Percentiles rank a stretch among this genome's conserved stretches.
Evolutionary conservation across 2,329 filamentous ascomycete species (phyloP).

Genomic region (Phaeosphaeria sp.): DNA sequence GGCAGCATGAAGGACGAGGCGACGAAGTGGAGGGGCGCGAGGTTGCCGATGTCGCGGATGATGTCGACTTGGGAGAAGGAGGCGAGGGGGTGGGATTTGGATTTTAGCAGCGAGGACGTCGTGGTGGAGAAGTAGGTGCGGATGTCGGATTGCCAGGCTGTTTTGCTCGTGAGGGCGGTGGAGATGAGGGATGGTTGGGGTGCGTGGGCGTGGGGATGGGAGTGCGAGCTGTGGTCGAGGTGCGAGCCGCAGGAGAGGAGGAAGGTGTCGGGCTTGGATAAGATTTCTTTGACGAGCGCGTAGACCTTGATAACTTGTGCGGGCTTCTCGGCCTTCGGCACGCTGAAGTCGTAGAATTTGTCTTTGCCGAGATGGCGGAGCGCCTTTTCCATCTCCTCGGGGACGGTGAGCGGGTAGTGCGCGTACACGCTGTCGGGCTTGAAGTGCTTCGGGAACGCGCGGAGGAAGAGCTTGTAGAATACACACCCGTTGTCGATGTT

Average conservation of each 20-base stretch:
- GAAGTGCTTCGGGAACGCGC: constrained; percentile 83
- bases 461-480: constrained; percentile 83
- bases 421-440: constrained; percentile 79
- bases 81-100: constrained; percentile 70
- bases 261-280: constrained; percentile 68
- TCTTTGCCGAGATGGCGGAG: constrained; percentile 71
- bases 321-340: constrained; percentile 59
- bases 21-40: constrained; percentile 62
- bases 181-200: background rate
- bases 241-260: constrained; percentile 69
- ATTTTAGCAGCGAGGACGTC: constrained; percentile 66
- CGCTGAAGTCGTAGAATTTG: constrained; percentile 72
- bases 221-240: constrained; percentile 68
- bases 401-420: constrained; percentile 77
- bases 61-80: constrained; percentile 73
- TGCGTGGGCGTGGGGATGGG: constrained; percentile 52
- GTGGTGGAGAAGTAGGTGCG: constrained; percentile 72
- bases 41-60: constrained; percentile 64
- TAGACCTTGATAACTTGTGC: constrained; percentile 65
- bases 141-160: constrained; percentile 68
- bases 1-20: constrained; percentile 63
- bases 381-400: constrained; percentile 74
- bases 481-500: constrained; percentile 81
- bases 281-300: constrained; percentile 67
- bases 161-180: constrained; percentile 51